Base-by-base conservation (phyloP, 2,329 filamentous ascomycete species). In the Tolypocladium ovalisporum region DNA sequence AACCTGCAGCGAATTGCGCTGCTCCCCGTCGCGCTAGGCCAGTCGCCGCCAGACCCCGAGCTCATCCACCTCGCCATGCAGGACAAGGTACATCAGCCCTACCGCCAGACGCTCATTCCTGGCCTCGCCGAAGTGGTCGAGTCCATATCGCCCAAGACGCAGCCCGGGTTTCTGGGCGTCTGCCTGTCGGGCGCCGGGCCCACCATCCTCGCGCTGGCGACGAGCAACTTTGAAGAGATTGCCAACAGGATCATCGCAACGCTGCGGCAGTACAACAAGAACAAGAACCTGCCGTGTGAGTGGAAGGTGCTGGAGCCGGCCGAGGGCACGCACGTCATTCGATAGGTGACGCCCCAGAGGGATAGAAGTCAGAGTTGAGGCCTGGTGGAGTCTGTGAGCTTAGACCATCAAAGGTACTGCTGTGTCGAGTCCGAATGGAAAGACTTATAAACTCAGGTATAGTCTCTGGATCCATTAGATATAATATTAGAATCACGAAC, bases 61-160 rank as follows among this genome's bases (percentile, higher is more conserved):
- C 87, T 96, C 73, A 99, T 99, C 71, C 95, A 95, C 76, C 85
- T 95, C 53, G 93, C 92, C 52, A 99, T 99, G 94, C 94, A 97
- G 75, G 94, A 99, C 77, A 96, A 92, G 75, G 85, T 99, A 60
- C 94, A 99, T 76, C 94, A 99, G 74, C 94, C 91, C 49, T 97
- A 99, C 77, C 87, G 94, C 56, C 87, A 94, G 74, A 87, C 83
- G 2, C 82, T 99, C 61, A 96, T 99, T 64, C 94, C 94, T 1
- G 94, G 93, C 0, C 80, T 99, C 58, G 88, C 89, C 19, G 88
- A 96, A 69, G 93, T 99, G 56, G 84, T 99, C 55, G 84, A 90
- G 70, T 93, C 88, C 59, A 92, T 97, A 78, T 96, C 89, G 13
- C 94, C 93, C 34, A 82, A 84, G 67, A 88, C 88, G 6, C 90